These are phyloP conservation scores for Botrytis aclada DNA, from an alignment of 2,329 filamentous ascomycete species.

Conservation along the genomic window DNA sequence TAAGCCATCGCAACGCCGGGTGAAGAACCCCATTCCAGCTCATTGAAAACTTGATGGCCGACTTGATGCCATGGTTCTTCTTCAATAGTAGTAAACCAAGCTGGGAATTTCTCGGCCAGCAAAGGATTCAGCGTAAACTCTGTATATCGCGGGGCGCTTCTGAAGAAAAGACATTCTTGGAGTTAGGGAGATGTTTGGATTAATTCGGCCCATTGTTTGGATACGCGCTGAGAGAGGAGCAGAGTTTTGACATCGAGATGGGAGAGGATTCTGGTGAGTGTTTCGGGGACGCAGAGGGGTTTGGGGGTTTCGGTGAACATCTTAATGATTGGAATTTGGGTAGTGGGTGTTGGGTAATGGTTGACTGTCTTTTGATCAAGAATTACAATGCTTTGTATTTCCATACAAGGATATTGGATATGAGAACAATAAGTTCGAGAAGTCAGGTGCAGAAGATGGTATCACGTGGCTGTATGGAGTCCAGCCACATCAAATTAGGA, in stretches of 20 bases:
- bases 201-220: neutral
- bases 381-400: neutral
- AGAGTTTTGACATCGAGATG: neutral
- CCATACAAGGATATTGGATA: neutral
- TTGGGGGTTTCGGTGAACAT: neutral
- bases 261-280: neutral
- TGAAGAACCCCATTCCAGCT: neutral
- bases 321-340: neutral
- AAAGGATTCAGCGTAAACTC: neutral
- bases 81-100: neutral
- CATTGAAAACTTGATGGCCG: neutral
- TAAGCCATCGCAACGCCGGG: neutral
- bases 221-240: neutral
- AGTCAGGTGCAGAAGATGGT: neutral
- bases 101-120: neutral
- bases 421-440: no score
- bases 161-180: neutral
- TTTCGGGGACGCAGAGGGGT: neutral
- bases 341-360: neutral
- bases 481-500: neutral
- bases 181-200: neutral
- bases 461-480: neutral
- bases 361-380: neutral
- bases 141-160: fast-evolving
- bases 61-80: neutral